Evolutionary conservation across 345 rosid species (phyloP).

Genomic region (Boechera retrofracta): DNA sequence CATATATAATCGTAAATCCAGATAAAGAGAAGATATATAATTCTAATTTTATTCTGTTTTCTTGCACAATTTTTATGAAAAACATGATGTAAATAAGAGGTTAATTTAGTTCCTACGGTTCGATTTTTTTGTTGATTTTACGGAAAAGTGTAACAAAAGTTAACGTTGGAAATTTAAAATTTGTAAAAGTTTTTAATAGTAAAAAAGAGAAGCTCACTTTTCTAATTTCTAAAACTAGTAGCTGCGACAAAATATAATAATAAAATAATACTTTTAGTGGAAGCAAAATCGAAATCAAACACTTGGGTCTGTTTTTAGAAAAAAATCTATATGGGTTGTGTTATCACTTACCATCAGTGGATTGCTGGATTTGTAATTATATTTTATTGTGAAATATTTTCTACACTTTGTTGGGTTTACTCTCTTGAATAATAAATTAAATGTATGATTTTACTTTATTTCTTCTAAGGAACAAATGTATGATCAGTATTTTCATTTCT

Average conservation of each 20-base stretch:
- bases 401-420: background rate
- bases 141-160: background rate
- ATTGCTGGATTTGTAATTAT: background rate
- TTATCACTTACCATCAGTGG: background rate
- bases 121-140: background rate
- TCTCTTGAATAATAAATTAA: background rate
- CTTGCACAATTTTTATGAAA: background rate
- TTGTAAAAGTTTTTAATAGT: background rate
- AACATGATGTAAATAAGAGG: background rate
- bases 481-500: too few relatives aligned
- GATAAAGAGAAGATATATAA: background rate
- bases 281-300: constrained; percentile 9
- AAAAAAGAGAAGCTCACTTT: background rate
- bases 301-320: background rate
- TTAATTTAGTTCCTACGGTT: background rate
- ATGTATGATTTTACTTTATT: background rate
- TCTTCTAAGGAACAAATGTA: background rate
- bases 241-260: background rate
- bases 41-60: background rate
- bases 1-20: too few relatives aligned
- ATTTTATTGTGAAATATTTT: background rate
- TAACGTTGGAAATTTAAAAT: background rate
- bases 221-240: background rate
- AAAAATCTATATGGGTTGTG: background rate
- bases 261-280: background rate